Base-by-base conservation (phyloP, 805 yeast species). In the Hanseniaspora vineae region DNA sequence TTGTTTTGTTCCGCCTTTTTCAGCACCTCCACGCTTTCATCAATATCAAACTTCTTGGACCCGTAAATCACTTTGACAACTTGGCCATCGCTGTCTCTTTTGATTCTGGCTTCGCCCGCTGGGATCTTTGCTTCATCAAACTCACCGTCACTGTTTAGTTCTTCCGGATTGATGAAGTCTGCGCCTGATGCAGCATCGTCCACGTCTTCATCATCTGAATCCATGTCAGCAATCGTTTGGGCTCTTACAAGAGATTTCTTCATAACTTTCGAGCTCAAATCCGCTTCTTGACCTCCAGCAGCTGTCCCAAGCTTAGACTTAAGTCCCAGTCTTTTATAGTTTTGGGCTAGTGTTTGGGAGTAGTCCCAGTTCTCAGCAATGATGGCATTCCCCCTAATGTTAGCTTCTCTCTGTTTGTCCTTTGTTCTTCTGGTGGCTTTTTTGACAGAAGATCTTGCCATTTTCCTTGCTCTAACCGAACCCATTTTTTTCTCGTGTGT, bases 361-460 rank as follows among this genome's bases (percentile, higher is more conserved):
- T 79, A 75, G 65, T 92, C 96, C 98, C 98, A 92, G 63, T 88
- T 76, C 33, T 78, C 84, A 4, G 87, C 94, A 52, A 92, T 84
- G 52, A 92, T 76, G 1, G 95, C 84, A 59, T 87, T 86, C 0
- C 84, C 72, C 44, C 72, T 72, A 32, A 84, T 77, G 51, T 78
- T 78, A 50, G 81, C 68, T 54, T 80, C 73, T 60, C 83, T 75
- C 55, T 79, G 81, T 57, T 75, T 78, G 58, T 84, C 89, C 61
- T 86, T 86, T 44, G 61, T 62, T 54, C 80, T 73, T 62, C 92
- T 75, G 31, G 92, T 78, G 55, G 75, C 77, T 66, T 84, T 86
- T 55, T 71, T 69, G 52, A 79, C 75, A 49, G 86, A 75, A 37
- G 90, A 78, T 54, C 82, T 77, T 48, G 79, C 78, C 78, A 80